A percentile compares a stretch with the other conserved stretches of the same genome.
Conservation (phyloP, 371 early-diverging fungal genomes). For the Actinomucor elegans region DNA sequence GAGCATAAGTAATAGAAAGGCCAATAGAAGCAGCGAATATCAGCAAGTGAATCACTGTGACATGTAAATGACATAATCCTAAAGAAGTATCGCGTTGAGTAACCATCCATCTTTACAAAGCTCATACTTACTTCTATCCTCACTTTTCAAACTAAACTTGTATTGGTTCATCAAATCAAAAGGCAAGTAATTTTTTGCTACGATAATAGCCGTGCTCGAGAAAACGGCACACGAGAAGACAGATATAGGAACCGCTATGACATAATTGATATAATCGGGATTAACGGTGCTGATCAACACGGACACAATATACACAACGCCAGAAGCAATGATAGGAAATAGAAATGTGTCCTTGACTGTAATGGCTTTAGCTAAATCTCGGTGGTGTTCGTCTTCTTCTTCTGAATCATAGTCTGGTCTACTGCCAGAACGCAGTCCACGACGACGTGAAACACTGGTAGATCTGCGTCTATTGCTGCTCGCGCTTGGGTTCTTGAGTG, state of each 20-base stretch:
- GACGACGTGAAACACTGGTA: neutral
- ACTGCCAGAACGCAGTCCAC: no score
- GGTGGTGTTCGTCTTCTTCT: slow-evolving; percentile 7
- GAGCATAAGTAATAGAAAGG: slow-evolving; percentile 8
- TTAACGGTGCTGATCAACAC: neutral
- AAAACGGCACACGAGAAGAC: slow-evolving; percentile 14
- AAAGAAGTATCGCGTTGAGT: neutral
- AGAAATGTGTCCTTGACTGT: slow-evolving; percentile 10
- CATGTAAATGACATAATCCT: slow-evolving; percentile 22
- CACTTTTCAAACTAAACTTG: slow-evolving; percentile 12
- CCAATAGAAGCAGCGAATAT: slow-evolving; percentile 8
- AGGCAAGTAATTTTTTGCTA: slow-evolving; percentile 7
- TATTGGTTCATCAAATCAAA: slow-evolving; percentile 1
- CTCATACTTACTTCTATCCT: slow-evolving; percentile 8
- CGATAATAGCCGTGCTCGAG: slow-evolving; percentile 8
- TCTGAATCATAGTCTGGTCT: slow-evolving; percentile 1
- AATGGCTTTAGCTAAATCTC: slow-evolving; percentile 7
- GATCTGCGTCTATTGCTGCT: neutral
- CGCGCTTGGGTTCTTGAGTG: neutral
- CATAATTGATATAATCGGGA: slow-evolving; percentile 12
- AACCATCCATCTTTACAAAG: neutral
- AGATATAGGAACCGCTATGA: neutral
- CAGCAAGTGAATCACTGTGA: slow-evolving; percentile 17
- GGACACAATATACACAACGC: slow-evolving; percentile 2
- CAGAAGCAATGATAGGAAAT: slow-evolving; percentile 16